Evolutionary conservation across 306 rosid species (phyloP).

Genomic region (Pyrus communis): DNA sequence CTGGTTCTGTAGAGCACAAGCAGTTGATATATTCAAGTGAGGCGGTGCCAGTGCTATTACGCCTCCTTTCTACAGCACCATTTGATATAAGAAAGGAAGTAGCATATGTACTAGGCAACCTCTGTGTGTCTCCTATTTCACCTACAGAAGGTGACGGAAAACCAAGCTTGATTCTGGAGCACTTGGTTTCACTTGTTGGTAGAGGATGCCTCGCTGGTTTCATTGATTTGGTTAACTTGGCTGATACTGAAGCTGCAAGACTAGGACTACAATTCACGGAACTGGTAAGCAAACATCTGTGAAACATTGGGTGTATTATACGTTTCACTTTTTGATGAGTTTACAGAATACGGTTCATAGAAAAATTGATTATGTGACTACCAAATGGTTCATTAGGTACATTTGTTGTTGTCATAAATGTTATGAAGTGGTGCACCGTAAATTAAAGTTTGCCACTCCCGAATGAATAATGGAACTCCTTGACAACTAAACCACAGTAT

Average conservation of each 20-base stretch:
- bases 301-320: neutral
- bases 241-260: constrained; percentile 84
- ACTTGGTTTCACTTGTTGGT: constrained; percentile 67
- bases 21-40: constrained; percentile 65
- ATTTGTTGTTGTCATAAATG: neutral
- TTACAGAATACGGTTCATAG: neutral
- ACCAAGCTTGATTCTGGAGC: constrained; percentile 60
- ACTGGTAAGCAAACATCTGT: constrained; percentile 50
- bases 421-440: neutral
- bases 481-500: neutral
- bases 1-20: constrained; percentile 82
- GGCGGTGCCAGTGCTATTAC: constrained; percentile 53
- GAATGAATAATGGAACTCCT: neutral
- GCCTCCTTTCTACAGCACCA: constrained; percentile 66
- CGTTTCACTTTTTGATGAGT: neutral
- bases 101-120: constrained; percentile 88
- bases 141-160: constrained; percentile 53
- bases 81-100: constrained; percentile 87
- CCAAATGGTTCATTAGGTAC: neutral
- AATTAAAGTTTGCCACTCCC: neutral
- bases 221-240: constrained; percentile 74
- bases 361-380: neutral
- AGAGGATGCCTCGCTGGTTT: constrained; percentile 84
- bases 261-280: constrained; percentile 88
- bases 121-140: constrained; percentile 66